Base-by-base conservation (phyloP, 106 monocot species). In the Dioscorea alata region DNA sequence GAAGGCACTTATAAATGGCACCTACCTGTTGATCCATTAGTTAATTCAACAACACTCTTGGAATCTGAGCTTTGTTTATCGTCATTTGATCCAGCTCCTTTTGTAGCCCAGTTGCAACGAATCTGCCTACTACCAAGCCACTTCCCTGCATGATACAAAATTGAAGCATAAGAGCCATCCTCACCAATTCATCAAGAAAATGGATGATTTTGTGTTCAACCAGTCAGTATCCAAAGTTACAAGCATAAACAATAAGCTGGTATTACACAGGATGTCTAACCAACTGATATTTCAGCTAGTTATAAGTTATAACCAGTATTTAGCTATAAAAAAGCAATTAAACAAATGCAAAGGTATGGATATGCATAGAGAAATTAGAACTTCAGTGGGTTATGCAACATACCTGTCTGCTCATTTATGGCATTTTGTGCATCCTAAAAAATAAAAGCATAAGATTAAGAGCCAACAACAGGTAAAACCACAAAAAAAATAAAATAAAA, bases 341-440 rank as follows among this genome's bases (percentile, higher is more conserved):
- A 4, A 19, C 54, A 56, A 5, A 56, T 13, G 19, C 5, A 56
- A 18, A 15, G 8, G 54, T 18, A 56, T 56, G 54, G 54, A 56
- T 18, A 56, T 19, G 15, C 6, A 42, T 8, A 8, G 10, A 10
- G 42, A 42, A 42, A 42, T 42, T 10, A 42, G 1, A 10, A 42
- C 6, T 42, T 42, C 10, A 2, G 42, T 54, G 13, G 57, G 16
- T 35, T 67, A 15, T 66, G 56, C 4, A 66, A 31, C 65, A 53
- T 73, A 91, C 95, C 96, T 72, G 52, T 92, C 33, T 90, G 80
- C 34, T 99, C 92, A 78, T 92, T 99, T 51, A 99, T 99, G 49
- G 97, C 97, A 74, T 79, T 99, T 77, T 99, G 97, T 50, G 97
- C 97, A 63, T 99, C 97, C 97, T 99, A 84, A 19, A 72, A 78